Percentiles rank a stretch among this genome's conserved stretches.
Evolutionary conservation across 1,139 yeast species (phyloP).

Genomic region (Groenewaldozyma sp.): DNA sequence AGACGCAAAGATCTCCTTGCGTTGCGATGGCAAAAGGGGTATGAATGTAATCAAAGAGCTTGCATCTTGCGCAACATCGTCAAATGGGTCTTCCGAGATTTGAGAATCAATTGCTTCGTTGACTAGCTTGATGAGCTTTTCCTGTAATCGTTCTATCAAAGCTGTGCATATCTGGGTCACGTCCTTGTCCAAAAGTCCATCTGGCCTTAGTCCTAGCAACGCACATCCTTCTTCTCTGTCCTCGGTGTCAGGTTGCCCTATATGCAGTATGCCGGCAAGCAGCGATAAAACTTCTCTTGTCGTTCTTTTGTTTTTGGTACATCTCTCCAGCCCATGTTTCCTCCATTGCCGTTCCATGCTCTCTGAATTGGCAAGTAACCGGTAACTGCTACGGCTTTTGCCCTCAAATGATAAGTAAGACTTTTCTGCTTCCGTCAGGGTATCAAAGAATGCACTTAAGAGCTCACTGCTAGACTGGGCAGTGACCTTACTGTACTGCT

Average conservation of each 20-base stretch:
- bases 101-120: neutral
- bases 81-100: neutral
- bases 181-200: neutral
- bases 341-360: constrained; percentile 5
- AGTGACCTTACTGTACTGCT: too few species aligned
- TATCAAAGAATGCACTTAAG: neutral
- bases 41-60: constrained; percentile 20
- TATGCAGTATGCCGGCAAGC: constrained; percentile 4
- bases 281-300: constrained; percentile 1
- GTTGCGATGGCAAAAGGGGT: constrained; percentile 15
- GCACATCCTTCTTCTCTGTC: constrained; percentile 5
- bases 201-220: constrained; percentile 5
- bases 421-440: constrained; percentile 1
- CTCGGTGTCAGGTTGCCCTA: neutral
- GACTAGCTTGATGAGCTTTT: constrained; percentile 2
- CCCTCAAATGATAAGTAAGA: constrained; percentile 2
- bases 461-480: too few species aligned
- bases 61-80: constrained; percentile 1
- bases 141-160: neutral
- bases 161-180: neutral
- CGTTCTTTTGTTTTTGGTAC: neutral
- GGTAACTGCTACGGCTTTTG: neutral
- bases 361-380: too few species aligned
- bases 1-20: constrained; percentile 15
- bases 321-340: neutral